Percentiles rank a stretch among this genome's conserved stretches.
phyloP scores from a whole-genome alignment of 208 protist genomes.

The Trypanosoma melophagium region DNA sequence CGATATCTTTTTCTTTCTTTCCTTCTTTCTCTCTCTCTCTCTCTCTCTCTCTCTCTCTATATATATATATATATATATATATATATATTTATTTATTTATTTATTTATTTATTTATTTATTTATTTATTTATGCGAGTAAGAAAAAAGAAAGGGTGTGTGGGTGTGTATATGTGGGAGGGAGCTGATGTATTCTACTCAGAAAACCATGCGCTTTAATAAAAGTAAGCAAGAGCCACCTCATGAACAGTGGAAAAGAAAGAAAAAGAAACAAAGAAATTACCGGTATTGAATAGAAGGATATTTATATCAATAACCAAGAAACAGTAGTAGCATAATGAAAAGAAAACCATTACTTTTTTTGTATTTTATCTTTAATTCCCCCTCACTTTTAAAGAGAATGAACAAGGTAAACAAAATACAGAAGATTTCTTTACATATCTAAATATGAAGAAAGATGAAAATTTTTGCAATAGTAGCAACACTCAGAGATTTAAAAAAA shows the following conservation, averaged over 20 bases:
- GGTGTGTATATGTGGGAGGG: too few species aligned
- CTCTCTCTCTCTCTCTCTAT: not conserved
- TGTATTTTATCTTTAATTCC: constrained; percentile 17
- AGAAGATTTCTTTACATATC: too few species aligned
- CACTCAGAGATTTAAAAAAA: not conserved
- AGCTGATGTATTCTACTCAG: too few species aligned
- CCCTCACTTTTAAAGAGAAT: not conserved
- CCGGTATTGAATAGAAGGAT: constrained; percentile 8
- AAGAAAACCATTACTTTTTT: not conserved
- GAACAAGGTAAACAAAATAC: too few species aligned
- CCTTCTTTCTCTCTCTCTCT: not conserved
- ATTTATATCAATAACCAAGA: not conserved
- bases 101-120: not conserved
- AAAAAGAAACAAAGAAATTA: not conserved
- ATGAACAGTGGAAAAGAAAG: not conserved
- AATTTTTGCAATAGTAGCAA: not conserved
- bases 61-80: not conserved
- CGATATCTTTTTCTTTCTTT: not conserved
- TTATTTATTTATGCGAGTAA: too few species aligned
- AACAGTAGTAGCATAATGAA: constrained; percentile 1
- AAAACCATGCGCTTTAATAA: too few species aligned
- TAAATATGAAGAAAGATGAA: too few species aligned
- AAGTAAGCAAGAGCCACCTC: too few species aligned
- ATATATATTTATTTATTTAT: too few species aligned
- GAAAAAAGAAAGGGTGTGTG: too few species aligned